Evolutionary conservation across 1,139 yeast species (phyloP).

Genomic region (Taphrina pruni): DNA sequence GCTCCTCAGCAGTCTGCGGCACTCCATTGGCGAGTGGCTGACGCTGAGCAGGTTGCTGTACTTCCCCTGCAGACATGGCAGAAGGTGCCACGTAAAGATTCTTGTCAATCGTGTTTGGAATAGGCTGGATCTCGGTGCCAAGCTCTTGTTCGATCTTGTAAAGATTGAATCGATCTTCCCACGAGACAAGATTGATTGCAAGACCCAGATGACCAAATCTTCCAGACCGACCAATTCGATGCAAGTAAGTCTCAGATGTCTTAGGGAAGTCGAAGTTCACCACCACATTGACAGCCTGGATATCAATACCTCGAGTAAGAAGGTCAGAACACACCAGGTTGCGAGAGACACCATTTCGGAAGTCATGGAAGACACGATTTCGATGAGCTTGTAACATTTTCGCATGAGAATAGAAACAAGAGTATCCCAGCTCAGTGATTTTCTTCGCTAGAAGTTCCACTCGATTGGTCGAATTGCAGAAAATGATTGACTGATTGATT

Average conservation of each 20-base stretch:
- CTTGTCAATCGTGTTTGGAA: constrained; percentile 88
- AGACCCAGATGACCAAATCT: constrained; percentile 98
- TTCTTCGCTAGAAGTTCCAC: constrained; percentile 94
- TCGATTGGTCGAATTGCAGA: constrained; percentile 94
- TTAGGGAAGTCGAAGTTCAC: constrained; percentile 98
- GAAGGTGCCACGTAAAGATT: constrained; percentile 67
- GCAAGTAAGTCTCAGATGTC: constrained; percentile 95
- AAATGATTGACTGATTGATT: constrained; percentile 93
- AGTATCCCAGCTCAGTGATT: constrained; percentile 93
- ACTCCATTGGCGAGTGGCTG: constrained; percentile 29
- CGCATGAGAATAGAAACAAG: constrained; percentile 97
- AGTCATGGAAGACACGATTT: constrained; percentile 97
- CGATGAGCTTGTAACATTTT: constrained; percentile 97
- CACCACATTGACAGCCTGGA: constrained; percentile 97
- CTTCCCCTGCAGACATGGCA: constrained; percentile 40
- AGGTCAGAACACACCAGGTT: constrained; percentile 95
- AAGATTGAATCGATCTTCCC: constrained; percentile 88
- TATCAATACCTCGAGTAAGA: constrained; percentile 97
- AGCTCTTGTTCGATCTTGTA: constrained; percentile 96
- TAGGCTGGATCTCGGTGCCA: constrained; percentile 96
- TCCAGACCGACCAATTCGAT: constrained; percentile 99
- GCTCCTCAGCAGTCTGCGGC: constrained; percentile 47
- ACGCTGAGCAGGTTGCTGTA: constrained; percentile 40
- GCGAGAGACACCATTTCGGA: constrained; percentile 97
- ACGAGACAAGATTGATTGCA: constrained; percentile 93